These are phyloP conservation scores for Isabelozyma gotoi DNA, from an alignment of 805 yeast species.

Conservation along the genomic window DNA sequence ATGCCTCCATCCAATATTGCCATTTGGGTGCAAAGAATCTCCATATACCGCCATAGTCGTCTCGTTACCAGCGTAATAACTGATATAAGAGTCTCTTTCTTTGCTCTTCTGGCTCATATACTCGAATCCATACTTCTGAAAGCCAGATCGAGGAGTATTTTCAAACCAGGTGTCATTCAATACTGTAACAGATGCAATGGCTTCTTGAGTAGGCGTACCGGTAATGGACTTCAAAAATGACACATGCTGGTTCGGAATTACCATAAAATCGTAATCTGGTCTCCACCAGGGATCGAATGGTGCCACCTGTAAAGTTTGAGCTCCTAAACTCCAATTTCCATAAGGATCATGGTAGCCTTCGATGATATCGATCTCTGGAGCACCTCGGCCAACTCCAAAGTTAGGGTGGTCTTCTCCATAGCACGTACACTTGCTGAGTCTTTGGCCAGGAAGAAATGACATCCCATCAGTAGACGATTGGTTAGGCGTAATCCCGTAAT, in stretches of 20 bases:
- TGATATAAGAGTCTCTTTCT: slow-evolving; percentile 27
- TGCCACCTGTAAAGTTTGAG: slow-evolving; percentile 44
- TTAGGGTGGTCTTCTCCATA: slow-evolving; percentile 37
- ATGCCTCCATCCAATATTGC: slow-evolving; percentile 35
- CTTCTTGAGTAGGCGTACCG: slow-evolving; percentile 41
- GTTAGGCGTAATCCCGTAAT: slow-evolving; percentile 37
- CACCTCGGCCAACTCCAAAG: slow-evolving; percentile 37
- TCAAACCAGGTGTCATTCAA: slow-evolving; percentile 36
- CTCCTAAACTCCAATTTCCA: slow-evolving; percentile 11
- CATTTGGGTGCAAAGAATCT: slow-evolving; percentile 38
- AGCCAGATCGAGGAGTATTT: slow-evolving; percentile 10
- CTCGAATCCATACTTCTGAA: slow-evolving; percentile 37
- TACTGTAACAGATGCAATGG: slow-evolving; percentile 36
- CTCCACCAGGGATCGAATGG: slow-evolving; percentile 45
- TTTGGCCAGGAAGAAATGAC: slow-evolving; percentile 38
- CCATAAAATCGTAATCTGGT: slow-evolving; percentile 37
- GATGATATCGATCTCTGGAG: slow-evolving; percentile 28
- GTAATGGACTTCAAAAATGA: slow-evolving; percentile 38
- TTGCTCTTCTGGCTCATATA: slow-evolving; percentile 22
- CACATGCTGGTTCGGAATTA: slow-evolving; percentile 21
- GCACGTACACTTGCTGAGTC: slow-evolving; percentile 32
- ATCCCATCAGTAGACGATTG: slow-evolving; percentile 41
- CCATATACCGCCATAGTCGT: slow-evolving; percentile 28
- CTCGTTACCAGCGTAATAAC: slow-evolving; percentile 31
- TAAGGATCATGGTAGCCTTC: slow-evolving; percentile 18